phyloP scores from a whole-genome alignment of 2,329 filamentous ascomycete genomes.

The Ascochyta fabae region DNA sequence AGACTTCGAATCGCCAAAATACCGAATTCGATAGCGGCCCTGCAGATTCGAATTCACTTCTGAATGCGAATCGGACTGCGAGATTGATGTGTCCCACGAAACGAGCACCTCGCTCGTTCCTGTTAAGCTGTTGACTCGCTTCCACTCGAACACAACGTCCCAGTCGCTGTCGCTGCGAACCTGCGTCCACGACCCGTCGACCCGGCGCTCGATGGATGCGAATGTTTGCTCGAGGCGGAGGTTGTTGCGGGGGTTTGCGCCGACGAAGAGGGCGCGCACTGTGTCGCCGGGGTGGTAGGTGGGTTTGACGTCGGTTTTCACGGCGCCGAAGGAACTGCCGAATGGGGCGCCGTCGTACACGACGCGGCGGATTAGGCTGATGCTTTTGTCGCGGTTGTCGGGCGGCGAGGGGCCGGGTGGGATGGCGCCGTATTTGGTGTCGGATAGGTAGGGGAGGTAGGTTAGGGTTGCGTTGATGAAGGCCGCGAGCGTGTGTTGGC shows the following conservation, averaged over 20 bases:
- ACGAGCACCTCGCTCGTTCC: conserved; percentile 81
- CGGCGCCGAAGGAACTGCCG: conserved; percentile 73
- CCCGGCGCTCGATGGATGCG: conserved; percentile 72
- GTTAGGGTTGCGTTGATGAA: conserved; percentile 86
- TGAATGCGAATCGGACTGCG: background rate
- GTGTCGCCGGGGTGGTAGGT: conserved; percentile 66
- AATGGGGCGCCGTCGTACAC: conserved; percentile 73
- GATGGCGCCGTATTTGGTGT: conserved; percentile 35
- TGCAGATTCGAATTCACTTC: conserved; percentile 49
- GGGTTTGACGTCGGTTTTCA: conserved; percentile 61
- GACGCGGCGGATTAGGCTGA: conserved; percentile 82
- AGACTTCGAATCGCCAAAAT: conserved; percentile 83
- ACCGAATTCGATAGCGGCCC: conserved; percentile 79
- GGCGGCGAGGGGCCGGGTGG: conserved; percentile 70
- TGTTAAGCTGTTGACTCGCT: conserved; percentile 69
- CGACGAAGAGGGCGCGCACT: conserved; percentile 75
- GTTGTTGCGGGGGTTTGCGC: conserved; percentile 89
- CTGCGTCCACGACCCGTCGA: conserved; percentile 64
- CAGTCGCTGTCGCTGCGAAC: conserved; percentile 81
- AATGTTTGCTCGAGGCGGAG: conserved; percentile 79
- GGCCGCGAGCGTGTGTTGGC: conserved; percentile 79
- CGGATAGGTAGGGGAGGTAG: conserved; percentile 70
- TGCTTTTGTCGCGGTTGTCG: conserved; percentile 75
- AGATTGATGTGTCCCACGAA: conserved; percentile 74
- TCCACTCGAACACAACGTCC: conserved; percentile 83